Evolutionary conservation across 129 eudicot species (phyloP), one percentile per base, ranked within the genome.

Genomic region (Heracleum sosnowskyi): DNA sequence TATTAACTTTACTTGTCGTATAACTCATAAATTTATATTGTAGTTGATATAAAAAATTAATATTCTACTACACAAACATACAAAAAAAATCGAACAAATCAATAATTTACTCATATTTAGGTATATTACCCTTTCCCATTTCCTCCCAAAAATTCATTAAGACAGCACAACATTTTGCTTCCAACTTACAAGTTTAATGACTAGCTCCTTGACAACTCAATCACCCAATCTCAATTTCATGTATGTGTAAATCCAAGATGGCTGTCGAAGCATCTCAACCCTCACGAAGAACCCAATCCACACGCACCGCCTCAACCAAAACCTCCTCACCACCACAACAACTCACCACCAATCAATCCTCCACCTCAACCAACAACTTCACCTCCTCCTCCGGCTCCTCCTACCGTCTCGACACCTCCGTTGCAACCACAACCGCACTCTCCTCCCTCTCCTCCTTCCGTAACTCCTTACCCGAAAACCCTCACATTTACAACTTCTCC

Each of bases 181-280:
- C n/a, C 60, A 0, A 49, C 5, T 9, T 1, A 49, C 2, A 51
- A 55, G 29, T 22, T 55, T 24, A 18, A 51, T 51, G 60, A 51
- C 2, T 15, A 51, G 60, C 60, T 20, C 60, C 16, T 51, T 51
- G 22, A 47, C 55, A 15, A 12, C 18, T 11, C 2, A 49, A 49
- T 17, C 26, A 51, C 1, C 62, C 26, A 51, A 51, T 1, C n/a
- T 6, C 2, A 5, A 5, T 35, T 41, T 28, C 28, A 75, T 85
- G 73, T 81, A 92, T 92, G 97, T 92, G 97, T 79, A 86, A 79
- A 79, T 74, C 94, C 22, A 92, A 92, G 87, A 89, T 89, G 97
- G 87, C 96, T 39, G 86, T 86, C 0, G 47, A 87, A 46, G 95
- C 95, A 22, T 75, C 83, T 0, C 85, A 87, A n/a, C 94, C 97